A percentile compares a stretch with the other conserved stretches of the same genome.
Evolutionary conservation across 495 filamentous ascomycete genomes (phyloP).

Genomic region (Aspergillus saccharolyticus): DNA sequence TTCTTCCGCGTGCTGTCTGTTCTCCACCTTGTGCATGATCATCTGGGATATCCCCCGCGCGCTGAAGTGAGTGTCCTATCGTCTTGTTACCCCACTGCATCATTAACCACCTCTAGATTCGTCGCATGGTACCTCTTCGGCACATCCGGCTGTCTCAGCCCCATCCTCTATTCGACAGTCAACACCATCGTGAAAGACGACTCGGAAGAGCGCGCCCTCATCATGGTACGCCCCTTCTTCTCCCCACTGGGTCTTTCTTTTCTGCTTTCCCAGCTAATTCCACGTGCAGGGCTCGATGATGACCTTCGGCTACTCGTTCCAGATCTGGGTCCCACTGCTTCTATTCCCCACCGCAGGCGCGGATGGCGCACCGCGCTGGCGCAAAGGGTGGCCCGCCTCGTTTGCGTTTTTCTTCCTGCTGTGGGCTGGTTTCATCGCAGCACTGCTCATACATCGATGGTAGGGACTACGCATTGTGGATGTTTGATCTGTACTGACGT

Average conservation of each 20-base stretch:
- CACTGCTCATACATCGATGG: slow-evolving; percentile 32
- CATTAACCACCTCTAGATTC: slow-evolving; percentile 24
- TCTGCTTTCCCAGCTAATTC: slow-evolving; percentile 2
- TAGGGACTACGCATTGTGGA: slow-evolving; percentile 7
- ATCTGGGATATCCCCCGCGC: slow-evolving; percentile 40
- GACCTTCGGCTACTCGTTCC: slow-evolving; percentile 46
- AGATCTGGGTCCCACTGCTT: slow-evolving; percentile 44
- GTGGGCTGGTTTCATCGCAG: slow-evolving; percentile 37
- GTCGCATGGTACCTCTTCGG: slow-evolving; percentile 45
- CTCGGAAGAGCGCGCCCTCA: slow-evolving; percentile 43
- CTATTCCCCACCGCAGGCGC: slow-evolving; percentile 40
- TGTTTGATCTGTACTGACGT: neutral
- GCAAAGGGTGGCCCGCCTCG: slow-evolving; percentile 40
- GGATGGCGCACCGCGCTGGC: slow-evolving; percentile 42
- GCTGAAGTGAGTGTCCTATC: slow-evolving; percentile 29
- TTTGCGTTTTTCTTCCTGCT: slow-evolving; percentile 37
- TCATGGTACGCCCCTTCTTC: slow-evolving; percentile 30
- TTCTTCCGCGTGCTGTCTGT: slow-evolving; percentile 28
- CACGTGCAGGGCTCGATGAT: slow-evolving; percentile 40
- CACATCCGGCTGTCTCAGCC: slow-evolving; percentile 35
- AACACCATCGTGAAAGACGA: slow-evolving; percentile 44
- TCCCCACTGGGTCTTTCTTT: neutral
- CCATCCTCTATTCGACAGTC: slow-evolving; percentile 43
- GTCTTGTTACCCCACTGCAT: too few species aligned
- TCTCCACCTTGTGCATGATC: slow-evolving; percentile 41